Evolutionary conservation across 2,329 filamentous ascomycete genomes (phyloP).

Genomic region (Trichoderma gracile): DNA sequence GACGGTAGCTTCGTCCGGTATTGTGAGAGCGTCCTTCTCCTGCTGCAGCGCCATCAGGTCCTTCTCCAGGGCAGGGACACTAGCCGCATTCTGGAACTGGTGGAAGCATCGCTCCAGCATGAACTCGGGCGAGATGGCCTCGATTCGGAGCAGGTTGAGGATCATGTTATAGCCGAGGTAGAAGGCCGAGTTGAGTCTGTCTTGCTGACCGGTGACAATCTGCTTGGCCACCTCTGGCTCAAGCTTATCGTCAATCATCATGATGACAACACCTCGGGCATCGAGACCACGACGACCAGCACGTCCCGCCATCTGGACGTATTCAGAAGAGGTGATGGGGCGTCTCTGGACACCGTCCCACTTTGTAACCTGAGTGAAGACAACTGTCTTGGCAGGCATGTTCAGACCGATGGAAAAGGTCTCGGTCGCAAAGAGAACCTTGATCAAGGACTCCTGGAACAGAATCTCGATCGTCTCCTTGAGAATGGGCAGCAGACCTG

Average conservation of each 20-base stretch:
- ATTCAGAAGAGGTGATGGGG: constrained; percentile 91
- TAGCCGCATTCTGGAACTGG: constrained; percentile 95
- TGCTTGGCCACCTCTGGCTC: constrained; percentile 91
- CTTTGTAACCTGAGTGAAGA: constrained; percentile 96
- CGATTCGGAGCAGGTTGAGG: constrained; percentile 92
- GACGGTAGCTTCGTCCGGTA: constrained; percentile 83
- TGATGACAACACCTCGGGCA: constrained; percentile 97
- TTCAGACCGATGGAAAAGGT: constrained; percentile 98
- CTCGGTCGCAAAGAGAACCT: constrained; percentile 95
- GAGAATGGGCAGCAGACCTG: constrained; percentile 87
- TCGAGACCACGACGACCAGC: constrained; percentile 96
- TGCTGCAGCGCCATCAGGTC: constrained; percentile 77
- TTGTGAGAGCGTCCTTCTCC: constrained; percentile 70
- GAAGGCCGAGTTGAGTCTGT: constrained; percentile 96
- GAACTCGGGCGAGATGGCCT: constrained; percentile 97
- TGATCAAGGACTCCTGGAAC: constrained; percentile 97
- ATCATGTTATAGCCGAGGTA: constrained; percentile 99
- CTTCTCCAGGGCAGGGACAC: constrained; percentile 79
- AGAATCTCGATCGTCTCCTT: constrained; percentile 99
- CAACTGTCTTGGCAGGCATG: constrained; percentile 98
- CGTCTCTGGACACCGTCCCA: constrained; percentile 81
- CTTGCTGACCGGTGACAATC: constrained; percentile 94
- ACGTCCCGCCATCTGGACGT: constrained; percentile 98
- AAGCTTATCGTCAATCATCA: constrained; percentile 98
- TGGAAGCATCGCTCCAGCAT: constrained; percentile 99